Evolutionary conservation across 2,329 filamentous ascomycete species (phyloP).

Genomic region (Hypomyces rosellus): DNA sequence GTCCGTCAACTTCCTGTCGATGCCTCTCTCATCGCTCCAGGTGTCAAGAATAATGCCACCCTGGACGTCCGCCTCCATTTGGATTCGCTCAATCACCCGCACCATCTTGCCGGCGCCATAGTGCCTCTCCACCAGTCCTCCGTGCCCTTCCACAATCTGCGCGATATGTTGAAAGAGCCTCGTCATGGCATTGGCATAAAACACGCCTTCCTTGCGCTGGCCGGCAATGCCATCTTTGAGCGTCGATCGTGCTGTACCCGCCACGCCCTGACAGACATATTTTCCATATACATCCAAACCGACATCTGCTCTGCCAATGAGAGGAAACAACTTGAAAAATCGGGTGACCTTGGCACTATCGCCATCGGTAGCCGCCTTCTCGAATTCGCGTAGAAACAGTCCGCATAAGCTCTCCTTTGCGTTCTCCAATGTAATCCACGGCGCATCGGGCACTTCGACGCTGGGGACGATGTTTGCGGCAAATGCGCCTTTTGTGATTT

Average conservation of each 20-base stretch:
- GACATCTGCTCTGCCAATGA: constrained; percentile 83
- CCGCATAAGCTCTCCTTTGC: constrained; percentile 86
- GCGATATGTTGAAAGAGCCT: constrained; percentile 96
- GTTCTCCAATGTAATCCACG: constrained; percentile 76
- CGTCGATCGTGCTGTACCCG: constrained; percentile 72
- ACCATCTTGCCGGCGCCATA: constrained; percentile 93
- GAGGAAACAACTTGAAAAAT: constrained; percentile 96
- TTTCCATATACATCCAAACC: constrained; percentile 91
- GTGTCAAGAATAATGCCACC: constrained; percentile 93
- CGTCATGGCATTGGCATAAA: constrained; percentile 85
- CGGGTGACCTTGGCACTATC: constrained; percentile 85
- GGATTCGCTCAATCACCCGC: constrained; percentile 84
- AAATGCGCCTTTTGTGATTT: constrained; percentile 78
- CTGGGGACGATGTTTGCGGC: constrained; percentile 90
- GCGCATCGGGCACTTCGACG: constrained; percentile 88
- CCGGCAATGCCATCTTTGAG: constrained; percentile 60
- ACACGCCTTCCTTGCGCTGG: constrained; percentile 65
- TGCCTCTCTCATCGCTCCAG: constrained; percentile 81
- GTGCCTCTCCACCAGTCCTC: constrained; percentile 84
- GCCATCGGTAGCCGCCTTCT: constrained; percentile 80
- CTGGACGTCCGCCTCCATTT: constrained; percentile 92
- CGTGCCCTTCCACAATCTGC: constrained; percentile 89
- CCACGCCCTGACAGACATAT: constrained; percentile 94
- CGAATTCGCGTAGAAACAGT: constrained; percentile 89
- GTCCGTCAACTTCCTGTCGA: constrained; percentile 84